Percentiles rank a stretch among this genome's conserved stretches.
These are phyloP conservation scores for Papiliotrema terrestris DNA, from an alignment of 1,284 basidiomycete genomes.

Conservation along the genomic window DNA sequence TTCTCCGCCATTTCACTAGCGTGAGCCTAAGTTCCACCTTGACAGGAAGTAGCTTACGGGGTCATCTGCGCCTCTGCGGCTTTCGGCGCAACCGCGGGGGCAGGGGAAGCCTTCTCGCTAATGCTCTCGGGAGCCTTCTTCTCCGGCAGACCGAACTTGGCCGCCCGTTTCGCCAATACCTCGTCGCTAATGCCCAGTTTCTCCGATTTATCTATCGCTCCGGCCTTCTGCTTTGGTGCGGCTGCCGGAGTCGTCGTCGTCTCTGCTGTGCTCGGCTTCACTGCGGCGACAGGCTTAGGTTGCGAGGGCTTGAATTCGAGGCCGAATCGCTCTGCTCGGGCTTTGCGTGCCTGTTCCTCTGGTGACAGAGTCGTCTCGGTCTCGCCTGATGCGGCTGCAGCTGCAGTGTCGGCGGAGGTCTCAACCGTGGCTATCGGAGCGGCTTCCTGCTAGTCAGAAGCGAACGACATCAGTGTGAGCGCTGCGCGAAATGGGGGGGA, in stretches of 20 bases:
- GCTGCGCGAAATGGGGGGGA: too few species aligned
- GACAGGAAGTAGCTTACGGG: constrained; percentile 24
- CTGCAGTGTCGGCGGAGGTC: not conserved
- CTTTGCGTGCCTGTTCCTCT: not conserved
- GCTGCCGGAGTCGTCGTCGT: constrained; percentile 1
- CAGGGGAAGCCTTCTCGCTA: not conserved
- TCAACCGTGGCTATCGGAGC: too few species aligned
- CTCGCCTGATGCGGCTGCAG: not conserved
- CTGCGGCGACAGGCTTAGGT: constrained; percentile 3
- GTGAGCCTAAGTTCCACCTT: not conserved
- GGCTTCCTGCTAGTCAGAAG: not conserved
- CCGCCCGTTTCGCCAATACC: constrained; percentile 40
- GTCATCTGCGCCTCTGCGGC: constrained; percentile 10
- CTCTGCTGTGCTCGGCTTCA: constrained; percentile 8
- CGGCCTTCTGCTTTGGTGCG: constrained; percentile 20
- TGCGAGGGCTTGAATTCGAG: constrained; percentile 36
- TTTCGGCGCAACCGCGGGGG: constrained; percentile 10
- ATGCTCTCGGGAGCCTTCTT: constrained; percentile 21
- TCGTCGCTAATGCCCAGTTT: constrained; percentile 38
- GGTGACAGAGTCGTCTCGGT: not conserved
- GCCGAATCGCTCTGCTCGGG: constrained; percentile 47
- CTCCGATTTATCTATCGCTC: constrained; percentile 28
- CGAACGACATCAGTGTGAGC: not conserved
- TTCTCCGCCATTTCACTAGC: constrained; percentile 33
- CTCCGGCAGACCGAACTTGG: constrained; percentile 41